Conservation (phyloP, 2,329 filamentous ascomycete genomes). For the Paecilomyces dactylethromorphus region DNA sequence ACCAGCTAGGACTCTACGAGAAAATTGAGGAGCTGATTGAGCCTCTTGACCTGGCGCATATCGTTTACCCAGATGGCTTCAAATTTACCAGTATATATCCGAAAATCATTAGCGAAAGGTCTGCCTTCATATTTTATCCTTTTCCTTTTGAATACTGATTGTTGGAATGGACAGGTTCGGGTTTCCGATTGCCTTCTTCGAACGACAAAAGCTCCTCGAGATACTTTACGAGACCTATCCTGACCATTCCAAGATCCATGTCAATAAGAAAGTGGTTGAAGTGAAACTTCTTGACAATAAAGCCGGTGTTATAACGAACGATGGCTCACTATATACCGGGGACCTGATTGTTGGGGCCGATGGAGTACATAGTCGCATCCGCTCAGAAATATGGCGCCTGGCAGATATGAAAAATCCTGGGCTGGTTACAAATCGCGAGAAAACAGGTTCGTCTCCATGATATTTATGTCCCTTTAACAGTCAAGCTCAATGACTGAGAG, state of each 20-base stretch:
- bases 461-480: background rate
- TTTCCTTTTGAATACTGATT: conserved; percentile 3
- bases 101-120: conserved; percentile 6
- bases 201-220: conserved; percentile 15
- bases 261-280: conserved; percentile 19
- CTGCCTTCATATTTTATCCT: background rate
- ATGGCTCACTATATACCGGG: conserved; percentile 28
- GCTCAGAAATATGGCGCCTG: conserved; percentile 25
- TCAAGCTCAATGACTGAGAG: background rate
- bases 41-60: conserved; percentile 7
- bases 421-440: background rate
- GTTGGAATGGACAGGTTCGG: conserved; percentile 12
- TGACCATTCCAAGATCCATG: conserved; percentile 26
- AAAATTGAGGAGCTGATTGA: conserved; percentile 13
- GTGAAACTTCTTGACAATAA: conserved; percentile 17
- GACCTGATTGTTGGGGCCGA: conserved; percentile 37
- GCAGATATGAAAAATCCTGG: conserved; percentile 5
- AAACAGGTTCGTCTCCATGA: background rate
- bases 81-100: conserved; percentile 1
- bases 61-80: conserved; percentile 9
- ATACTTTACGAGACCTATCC: conserved; percentile 14
- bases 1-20: conserved; percentile 41
- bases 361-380: conserved; percentile 34
- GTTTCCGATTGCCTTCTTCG: conserved; percentile 10
- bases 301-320: conserved; percentile 23